Percentiles rank a stretch among this genome's conserved stretches.
Conservation (phyloP, 805 yeast species). For the Candida ponderosae region DNA sequence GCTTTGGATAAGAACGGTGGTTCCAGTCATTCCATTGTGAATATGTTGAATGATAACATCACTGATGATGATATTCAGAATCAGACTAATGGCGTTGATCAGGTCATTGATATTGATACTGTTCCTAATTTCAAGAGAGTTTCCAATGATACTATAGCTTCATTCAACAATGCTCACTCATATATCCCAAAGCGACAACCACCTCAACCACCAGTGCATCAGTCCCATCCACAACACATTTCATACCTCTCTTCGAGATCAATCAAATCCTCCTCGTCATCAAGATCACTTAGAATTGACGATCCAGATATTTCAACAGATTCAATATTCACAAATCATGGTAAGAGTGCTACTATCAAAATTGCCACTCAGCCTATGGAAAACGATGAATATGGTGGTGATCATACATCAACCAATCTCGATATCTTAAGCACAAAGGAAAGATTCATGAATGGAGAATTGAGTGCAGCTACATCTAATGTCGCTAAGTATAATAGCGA, state of each 20-base stretch:
- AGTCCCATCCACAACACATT: constrained; percentile 3
- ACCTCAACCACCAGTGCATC: background rate
- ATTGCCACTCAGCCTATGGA: constrained; percentile 1
- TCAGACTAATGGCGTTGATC: background rate
- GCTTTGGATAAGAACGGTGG: too few relatives aligned
- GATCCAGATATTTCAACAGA: background rate
- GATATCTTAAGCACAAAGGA: constrained; percentile 1
- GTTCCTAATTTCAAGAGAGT: constrained; percentile 16
- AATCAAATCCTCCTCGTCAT: constrained; percentile 7
- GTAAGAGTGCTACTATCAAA: constrained; percentile 2
- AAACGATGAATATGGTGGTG: background rate
- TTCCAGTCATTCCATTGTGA: too few relatives aligned
- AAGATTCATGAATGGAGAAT: background rate
- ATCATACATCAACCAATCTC: constrained; percentile 3
- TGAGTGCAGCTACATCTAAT: background rate
- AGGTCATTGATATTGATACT: constrained; percentile 9
- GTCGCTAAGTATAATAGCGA: background rate
- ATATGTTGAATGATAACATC: too few relatives aligned
- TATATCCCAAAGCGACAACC: constrained; percentile 12
- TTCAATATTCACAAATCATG: constrained; percentile 13
- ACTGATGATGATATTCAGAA: too few relatives aligned
- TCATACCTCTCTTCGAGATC: constrained; percentile 19
- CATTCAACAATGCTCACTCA: background rate
- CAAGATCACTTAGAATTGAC: constrained; percentile 1
- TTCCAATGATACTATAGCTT: constrained; percentile 12